Base-by-base conservation (phyloP, 176 grass and related monocot species). In the Raddia distichophylla region DNA sequence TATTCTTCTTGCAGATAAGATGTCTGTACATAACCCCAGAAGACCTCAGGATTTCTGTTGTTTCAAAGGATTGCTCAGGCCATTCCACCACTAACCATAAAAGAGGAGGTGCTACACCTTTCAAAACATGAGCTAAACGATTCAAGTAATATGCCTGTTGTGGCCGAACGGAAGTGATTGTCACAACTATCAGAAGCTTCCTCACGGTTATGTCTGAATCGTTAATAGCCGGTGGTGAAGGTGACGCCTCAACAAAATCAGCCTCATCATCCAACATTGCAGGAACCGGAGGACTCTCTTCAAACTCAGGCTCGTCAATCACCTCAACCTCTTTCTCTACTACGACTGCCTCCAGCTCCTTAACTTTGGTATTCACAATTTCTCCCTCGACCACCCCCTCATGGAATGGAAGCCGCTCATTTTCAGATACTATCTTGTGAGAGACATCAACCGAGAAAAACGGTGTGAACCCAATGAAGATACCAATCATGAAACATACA, bases 1-100 rank as follows among this genome's bases (percentile, higher is more conserved):
- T 81, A 77, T 98, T 98, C 55, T 91, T 91, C 78, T 70, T 83
- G 80, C 95, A 98, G 33, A 87, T 60, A 83, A 98, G 81, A 93
- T 98, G 95, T 62, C 95, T 94, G 72, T 95, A 95, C 92, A 98
- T 95, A 68, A 98, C 55, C 59, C 95, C 92, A 20, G 92, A 93
- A 79, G 92, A 86, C 84, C 93, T 98, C 55, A 98, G 76, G 72
- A 98, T 91, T 68, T 89, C 82, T 65, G 88, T 76, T 80, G 95
- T 95, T 75, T 93, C 75, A 73, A 71, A 52, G 2, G 95, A 93
- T 61, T 89, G 82, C 55, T 75, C 74, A 51, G 85, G 91, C 88
- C 86, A 90, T 81, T 98, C 95, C 34, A 95, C 92, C 35, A 98
- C 95, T 83, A 98, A 82, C 95, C 95, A 98, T 18, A 98, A 63